Evolutionary conservation across 352 stramenopile genomes (phyloP).

Genomic region (Phytophthora crassamura): DNA sequence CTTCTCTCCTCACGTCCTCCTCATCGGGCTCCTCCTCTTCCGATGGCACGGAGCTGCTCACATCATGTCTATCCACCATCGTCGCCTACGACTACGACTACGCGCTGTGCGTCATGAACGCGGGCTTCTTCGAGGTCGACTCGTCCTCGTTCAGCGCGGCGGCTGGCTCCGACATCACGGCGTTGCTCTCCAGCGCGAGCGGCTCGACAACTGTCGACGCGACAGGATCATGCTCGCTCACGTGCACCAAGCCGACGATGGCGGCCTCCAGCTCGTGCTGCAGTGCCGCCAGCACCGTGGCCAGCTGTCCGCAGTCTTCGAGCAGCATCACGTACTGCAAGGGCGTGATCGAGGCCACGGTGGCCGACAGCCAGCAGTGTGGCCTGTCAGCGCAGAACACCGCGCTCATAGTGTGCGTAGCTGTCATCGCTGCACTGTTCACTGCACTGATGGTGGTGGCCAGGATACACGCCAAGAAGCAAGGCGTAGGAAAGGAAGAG

Average conservation of each 20-base stretch:
- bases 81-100: conserved; percentile 51
- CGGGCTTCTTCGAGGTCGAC: conserved; percentile 57
- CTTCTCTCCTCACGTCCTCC: conserved; percentile 27
- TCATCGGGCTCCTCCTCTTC: conserved; percentile 23
- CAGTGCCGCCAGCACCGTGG: conserved; percentile 24
- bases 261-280: conserved; percentile 50
- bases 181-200: conserved; percentile 19
- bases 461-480: conserved; percentile 32
- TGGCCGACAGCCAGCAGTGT: conserved; percentile 50
- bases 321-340: conserved; percentile 44
- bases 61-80: conserved; percentile 46
- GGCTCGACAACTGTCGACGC: conserved; percentile 12
- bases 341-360: conserved; percentile 43
- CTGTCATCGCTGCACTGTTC: conserved; percentile 33
- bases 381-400: conserved; percentile 40
- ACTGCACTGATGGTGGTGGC: conserved; percentile 25
- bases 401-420: conserved; percentile 34
- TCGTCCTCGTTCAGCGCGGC: conserved; percentile 11
- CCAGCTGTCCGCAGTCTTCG: conserved; percentile 37
- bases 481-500: background rate
- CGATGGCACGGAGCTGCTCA: conserved; percentile 33
- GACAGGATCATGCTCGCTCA: conserved; percentile 36
- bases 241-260: conserved; percentile 40
- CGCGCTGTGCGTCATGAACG: conserved; percentile 71
- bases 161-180: conserved; percentile 11